These are phyloP conservation scores for Fraxinus americana DNA, from an alignment of 257 asterid species.

Conservation along the genomic window DNA sequence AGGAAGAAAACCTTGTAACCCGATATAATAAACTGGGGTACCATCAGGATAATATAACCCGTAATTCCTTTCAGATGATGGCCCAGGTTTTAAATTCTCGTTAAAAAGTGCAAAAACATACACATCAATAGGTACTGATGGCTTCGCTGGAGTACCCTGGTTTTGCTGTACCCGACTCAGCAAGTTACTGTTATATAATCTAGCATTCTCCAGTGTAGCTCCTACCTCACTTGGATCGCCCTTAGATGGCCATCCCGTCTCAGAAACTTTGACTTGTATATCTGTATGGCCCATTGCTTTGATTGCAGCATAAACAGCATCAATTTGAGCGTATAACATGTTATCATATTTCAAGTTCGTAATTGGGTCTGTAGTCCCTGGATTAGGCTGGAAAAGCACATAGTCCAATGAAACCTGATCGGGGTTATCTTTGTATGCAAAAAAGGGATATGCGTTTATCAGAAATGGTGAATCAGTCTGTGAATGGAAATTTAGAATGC, in stretches of 20 bases:
- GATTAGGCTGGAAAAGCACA: slow-evolving; percentile 75
- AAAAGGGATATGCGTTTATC: slow-evolving; percentile 83
- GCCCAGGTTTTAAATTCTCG: slow-evolving; percentile 86
- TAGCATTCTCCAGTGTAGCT: slow-evolving; percentile 79
- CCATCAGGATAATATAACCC: slow-evolving; percentile 86
- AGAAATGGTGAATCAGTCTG: slow-evolving; percentile 65
- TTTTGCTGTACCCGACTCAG: slow-evolving; percentile 47
- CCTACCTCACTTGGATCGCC: slow-evolving; percentile 77
- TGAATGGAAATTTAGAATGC: slow-evolving; percentile 58
- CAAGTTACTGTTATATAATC: slow-evolving; percentile 63
- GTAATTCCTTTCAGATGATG: slow-evolving; percentile 85
- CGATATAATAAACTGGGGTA: slow-evolving; percentile 70
- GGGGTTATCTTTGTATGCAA: slow-evolving; percentile 77
- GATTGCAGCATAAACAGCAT: slow-evolving; percentile 77
- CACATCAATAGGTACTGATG: slow-evolving; percentile 64
- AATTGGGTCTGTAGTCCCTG: slow-evolving; percentile 58
- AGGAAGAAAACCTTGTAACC: slow-evolving; percentile 64
- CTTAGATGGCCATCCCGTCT: slow-evolving; percentile 95
- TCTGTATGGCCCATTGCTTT: slow-evolving; percentile 55
- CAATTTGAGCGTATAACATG: slow-evolving; percentile 89
- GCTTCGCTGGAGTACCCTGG: slow-evolving; percentile 82
- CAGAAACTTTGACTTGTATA: slow-evolving; percentile 64
- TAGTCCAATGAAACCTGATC: slow-evolving; percentile 52
- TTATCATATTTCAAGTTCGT: slow-evolving; percentile 74
- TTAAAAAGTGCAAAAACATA: slow-evolving; percentile 87